phyloP scores from a whole-genome alignment of 345 rosid genomes.

The Syzygium jambos region DNA sequence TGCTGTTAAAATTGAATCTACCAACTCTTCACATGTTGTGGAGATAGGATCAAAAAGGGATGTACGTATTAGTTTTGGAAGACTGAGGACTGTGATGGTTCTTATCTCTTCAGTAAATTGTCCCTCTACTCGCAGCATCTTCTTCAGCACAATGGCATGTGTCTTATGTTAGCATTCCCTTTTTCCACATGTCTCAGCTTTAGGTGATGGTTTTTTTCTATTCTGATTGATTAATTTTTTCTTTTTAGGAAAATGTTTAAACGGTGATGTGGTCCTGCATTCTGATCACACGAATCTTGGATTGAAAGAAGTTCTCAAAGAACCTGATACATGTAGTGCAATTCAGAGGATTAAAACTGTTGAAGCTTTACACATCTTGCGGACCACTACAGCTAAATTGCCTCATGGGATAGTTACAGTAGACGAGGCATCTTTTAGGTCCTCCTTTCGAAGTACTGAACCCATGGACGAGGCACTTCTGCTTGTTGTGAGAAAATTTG shows the following conservation, averaged over 20 bases:
- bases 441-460: constrained; percentile 30
- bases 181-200: background rate
- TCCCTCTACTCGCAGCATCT: background rate
- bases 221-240: background rate
- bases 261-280: constrained; percentile 8
- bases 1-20: background rate
- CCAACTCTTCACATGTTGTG: background rate
- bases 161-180: background rate
- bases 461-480: constrained; percentile 62
- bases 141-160: background rate
- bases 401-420: constrained; percentile 24
- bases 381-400: constrained; percentile 30
- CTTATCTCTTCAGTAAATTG: background rate
- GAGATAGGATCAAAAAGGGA: background rate
- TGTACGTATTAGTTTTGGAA: background rate
- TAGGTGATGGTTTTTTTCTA: background rate
- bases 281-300: constrained; percentile 32
- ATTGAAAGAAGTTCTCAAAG: constrained; percentile 48
- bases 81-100: background rate
- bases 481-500: constrained; percentile 54
- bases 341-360: constrained; percentile 20
- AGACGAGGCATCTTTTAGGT: constrained; percentile 23
- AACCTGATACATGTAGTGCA: constrained; percentile 19
- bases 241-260: constrained; percentile 17
- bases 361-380: constrained; percentile 56